phyloP scores from a whole-genome alignment of 2,329 filamentous ascomycete species.

The Calonectria ilicicola region DNA sequence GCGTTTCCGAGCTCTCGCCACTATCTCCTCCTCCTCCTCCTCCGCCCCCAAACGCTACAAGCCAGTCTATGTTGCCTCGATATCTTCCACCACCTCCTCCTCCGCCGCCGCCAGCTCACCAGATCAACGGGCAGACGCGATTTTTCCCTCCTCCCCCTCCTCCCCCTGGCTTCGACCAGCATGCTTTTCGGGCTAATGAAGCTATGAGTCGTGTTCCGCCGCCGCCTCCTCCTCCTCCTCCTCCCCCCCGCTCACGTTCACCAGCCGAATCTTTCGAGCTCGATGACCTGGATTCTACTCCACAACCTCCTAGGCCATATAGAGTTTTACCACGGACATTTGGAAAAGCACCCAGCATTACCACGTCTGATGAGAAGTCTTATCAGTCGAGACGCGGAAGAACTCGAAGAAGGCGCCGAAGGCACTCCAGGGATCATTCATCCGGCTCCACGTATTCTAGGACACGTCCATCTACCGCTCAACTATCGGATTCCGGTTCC shows the following conservation, averaged over 20 bases:
- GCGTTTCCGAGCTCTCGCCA: conserved; percentile 18
- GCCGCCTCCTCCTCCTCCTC: conserved; percentile 2
- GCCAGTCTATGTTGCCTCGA: conserved; percentile 15
- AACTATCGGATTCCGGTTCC: conserved; percentile 36
- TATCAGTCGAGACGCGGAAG: conserved; percentile 11
- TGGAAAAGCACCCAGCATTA: not conserved
- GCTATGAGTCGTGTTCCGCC: conserved; percentile 14
- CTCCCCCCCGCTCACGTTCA: conserved; percentile 1
- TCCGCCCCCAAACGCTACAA: conserved; percentile 17
- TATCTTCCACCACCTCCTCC: conserved; percentile 16
- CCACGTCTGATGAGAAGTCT: conserved; percentile 12
- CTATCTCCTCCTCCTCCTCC: conserved; percentile 24
- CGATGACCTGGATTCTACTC: not conserved
- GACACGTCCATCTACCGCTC: conserved; percentile 35
- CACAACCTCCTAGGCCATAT: not conserved
- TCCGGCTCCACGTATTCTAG: conserved; percentile 40
- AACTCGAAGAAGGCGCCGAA: not conserved
- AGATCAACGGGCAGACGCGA: conserved; percentile 12
- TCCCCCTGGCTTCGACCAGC: conserved; percentile 23
- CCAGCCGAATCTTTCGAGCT: conserved; percentile 1
- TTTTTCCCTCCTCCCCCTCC: conserved; percentile 20
- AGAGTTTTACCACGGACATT: not conserved
- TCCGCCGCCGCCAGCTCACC: conserved; percentile 27
- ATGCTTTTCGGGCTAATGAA: conserved; percentile 18
- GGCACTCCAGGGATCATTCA: conserved; percentile 6